A percentile compares a stretch with the other conserved stretches of the same genome.
Evolutionary conservation across 2,329 filamentous ascomycete species (phyloP).

Genomic region (Cladophialophora chaetospira): DNA sequence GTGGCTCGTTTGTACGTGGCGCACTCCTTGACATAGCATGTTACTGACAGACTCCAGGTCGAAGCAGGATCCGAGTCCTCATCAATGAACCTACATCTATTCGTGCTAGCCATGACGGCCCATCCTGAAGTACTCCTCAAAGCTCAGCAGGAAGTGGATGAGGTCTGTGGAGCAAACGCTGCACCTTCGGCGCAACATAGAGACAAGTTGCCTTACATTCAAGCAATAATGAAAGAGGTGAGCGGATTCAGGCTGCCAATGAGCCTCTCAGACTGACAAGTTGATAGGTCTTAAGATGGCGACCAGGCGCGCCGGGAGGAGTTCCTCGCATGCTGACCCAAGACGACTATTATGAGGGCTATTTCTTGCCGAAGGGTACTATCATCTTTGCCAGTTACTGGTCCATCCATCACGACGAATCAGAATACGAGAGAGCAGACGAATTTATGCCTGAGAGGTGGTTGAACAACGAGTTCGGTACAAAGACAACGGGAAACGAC

Average conservation of each 20-base stretch:
- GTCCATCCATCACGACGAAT: constrained; percentile 29
- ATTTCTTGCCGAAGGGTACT: constrained; percentile 27
- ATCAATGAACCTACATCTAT: constrained; percentile 21
- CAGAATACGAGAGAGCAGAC: constrained; percentile 20
- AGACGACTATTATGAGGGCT: constrained; percentile 30
- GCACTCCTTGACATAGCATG: background rate
- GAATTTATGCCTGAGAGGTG: constrained; percentile 17
- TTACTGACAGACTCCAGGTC: constrained; percentile 10
- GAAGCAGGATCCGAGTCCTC: constrained; percentile 32
- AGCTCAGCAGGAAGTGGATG: constrained; percentile 53
- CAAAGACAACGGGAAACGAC: background rate
- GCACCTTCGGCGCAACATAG: constrained; percentile 54
- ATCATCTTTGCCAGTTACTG: constrained; percentile 26
- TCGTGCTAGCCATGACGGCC: constrained; percentile 33
- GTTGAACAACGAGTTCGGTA: constrained; percentile 24
- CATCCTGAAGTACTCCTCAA: constrained; percentile 49
- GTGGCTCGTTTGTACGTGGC: constrained; percentile 12
- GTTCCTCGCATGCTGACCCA: constrained; percentile 29
- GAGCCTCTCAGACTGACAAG: background rate
- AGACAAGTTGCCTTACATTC: constrained; percentile 54
- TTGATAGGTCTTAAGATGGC: constrained; percentile 37
- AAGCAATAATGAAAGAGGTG: constrained; percentile 33
- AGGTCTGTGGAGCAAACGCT: constrained; percentile 51
- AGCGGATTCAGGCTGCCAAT: background rate
- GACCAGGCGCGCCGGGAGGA: constrained; percentile 37